phyloP scores from a whole-genome alignment of 306 rosid species.

The Sphenostylis stenocarpa region DNA sequence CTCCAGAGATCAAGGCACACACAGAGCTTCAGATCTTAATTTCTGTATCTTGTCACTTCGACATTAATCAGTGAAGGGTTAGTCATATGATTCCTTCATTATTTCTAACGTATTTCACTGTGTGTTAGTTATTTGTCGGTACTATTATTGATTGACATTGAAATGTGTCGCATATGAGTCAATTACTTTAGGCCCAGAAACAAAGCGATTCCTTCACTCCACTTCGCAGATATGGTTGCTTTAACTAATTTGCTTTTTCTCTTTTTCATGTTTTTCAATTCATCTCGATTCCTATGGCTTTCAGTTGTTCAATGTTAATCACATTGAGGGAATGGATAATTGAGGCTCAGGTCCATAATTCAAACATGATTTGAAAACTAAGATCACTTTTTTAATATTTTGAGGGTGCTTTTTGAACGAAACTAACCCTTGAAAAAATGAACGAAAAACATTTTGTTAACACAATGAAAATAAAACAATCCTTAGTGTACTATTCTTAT shows the following conservation, averaged over 20 bases:
- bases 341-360: slow-evolving; percentile 30
- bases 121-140: slow-evolving; percentile 50
- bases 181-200: background rate
- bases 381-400: background rate
- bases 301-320: no score
- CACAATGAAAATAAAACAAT: background rate
- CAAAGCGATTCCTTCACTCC: slow-evolving; percentile 18
- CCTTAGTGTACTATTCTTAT: background rate
- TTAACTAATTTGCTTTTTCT: background rate
- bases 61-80: slow-evolving; percentile 1
- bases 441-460: no score
- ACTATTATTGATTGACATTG: slow-evolving; percentile 13
- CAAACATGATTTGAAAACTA: background rate
- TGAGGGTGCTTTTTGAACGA: background rate
- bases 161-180: background rate
- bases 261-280: background rate
- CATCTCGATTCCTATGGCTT: background rate
- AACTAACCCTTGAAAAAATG: background rate
- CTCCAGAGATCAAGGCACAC: background rate
- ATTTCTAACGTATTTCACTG: slow-evolving; percentile 37
- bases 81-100: slow-evolving; percentile 23
- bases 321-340: no score
- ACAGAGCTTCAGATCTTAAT: background rate
- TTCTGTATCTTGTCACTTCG: background rate
- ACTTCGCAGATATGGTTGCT: background rate